phyloP scores from a whole-genome alignment of 2,329 filamentous ascomycete genomes.

The Aspergillus tubingensis region DNA sequence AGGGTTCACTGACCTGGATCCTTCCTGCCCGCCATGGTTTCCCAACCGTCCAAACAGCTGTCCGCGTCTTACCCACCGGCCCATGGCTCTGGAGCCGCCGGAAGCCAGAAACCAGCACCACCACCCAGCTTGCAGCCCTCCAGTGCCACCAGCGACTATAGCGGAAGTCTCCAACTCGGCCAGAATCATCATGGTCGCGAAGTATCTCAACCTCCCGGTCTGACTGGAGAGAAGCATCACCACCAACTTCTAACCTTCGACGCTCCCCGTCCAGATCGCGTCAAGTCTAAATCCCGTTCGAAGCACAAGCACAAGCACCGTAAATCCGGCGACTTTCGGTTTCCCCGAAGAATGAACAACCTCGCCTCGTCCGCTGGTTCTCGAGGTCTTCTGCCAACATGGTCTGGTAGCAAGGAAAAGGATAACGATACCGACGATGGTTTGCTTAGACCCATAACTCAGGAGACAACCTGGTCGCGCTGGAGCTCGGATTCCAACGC shows the following conservation, averaged over 20 bases:
- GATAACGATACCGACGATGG: conserved; percentile 34
- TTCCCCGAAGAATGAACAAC: conserved; percentile 38
- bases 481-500: conserved; percentile 38
- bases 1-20: background rate
- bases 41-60: conserved; percentile 16
- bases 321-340: conserved; percentile 34
- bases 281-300: conserved; percentile 11
- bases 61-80: conserved; percentile 26
- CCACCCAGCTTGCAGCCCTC: conserved; percentile 17
- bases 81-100: conserved; percentile 26
- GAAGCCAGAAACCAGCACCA: conserved; percentile 14
- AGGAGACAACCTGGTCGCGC: conserved; percentile 34
- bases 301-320: conserved; percentile 30
- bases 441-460: conserved; percentile 32
- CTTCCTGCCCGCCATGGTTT: conserved; percentile 16
- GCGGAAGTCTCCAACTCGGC: background rate
- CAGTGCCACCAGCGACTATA: conserved; percentile 12
- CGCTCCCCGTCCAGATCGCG: conserved; percentile 16
- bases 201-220: background rate
- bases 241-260: conserved; percentile 23
- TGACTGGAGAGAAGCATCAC: conserved; percentile 18
- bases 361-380: conserved; percentile 33
- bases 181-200: conserved; percentile 14
- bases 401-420: conserved; percentile 32
- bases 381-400: conserved; percentile 34